These are phyloP conservation scores for Ascochyta pisi DNA, from an alignment of 2,329 filamentous ascomycete species.

Conservation along the genomic window DNA sequence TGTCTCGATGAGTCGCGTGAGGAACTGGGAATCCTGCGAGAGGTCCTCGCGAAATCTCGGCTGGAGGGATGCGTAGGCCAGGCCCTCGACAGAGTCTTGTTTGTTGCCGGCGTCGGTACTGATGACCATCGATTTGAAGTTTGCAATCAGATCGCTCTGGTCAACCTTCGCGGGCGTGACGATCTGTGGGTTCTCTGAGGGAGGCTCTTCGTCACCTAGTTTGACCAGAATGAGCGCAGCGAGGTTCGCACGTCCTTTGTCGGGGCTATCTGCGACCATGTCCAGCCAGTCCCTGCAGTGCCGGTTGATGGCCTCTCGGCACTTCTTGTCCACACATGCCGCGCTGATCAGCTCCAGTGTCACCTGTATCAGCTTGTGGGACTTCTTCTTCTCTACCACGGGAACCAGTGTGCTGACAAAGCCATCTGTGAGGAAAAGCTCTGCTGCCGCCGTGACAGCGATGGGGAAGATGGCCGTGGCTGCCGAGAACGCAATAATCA, in stretches of 20 bases:
- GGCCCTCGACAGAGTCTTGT: conserved; percentile 82
- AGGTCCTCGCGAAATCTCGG: conserved; percentile 85
- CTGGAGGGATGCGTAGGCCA: conserved; percentile 90
- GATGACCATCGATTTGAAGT: conserved; percentile 70
- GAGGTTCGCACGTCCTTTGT: conserved; percentile 60
- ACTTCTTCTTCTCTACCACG: conserved; percentile 81
- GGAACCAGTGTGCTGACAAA: conserved; percentile 80
- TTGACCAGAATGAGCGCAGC: conserved; percentile 64
- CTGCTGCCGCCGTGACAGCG: conserved; percentile 74
- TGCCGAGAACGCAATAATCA: conserved; percentile 92
- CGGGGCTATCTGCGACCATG: conserved; percentile 75
- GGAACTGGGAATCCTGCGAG: conserved; percentile 69
- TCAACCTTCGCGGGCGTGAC: conserved; percentile 42
- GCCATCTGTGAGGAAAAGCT: conserved; percentile 85
- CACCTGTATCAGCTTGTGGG: conserved; percentile 82
- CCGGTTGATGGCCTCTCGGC: conserved; percentile 82
- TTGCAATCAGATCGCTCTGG: conserved; percentile 59
- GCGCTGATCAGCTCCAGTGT: conserved; percentile 89
- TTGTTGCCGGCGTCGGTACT: conserved; percentile 63
- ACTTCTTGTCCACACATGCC: conserved; percentile 83
- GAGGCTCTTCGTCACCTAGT: conserved; percentile 52
- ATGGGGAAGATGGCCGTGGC: conserved; percentile 88
- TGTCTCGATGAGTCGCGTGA: conserved; percentile 72
- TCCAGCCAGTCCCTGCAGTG: conserved; percentile 88
- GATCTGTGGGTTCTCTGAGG: conserved; percentile 40